Evolutionary conservation across 2,329 filamentous ascomycete species (phyloP).

Genomic region (Sporothrix inflata): DNA sequence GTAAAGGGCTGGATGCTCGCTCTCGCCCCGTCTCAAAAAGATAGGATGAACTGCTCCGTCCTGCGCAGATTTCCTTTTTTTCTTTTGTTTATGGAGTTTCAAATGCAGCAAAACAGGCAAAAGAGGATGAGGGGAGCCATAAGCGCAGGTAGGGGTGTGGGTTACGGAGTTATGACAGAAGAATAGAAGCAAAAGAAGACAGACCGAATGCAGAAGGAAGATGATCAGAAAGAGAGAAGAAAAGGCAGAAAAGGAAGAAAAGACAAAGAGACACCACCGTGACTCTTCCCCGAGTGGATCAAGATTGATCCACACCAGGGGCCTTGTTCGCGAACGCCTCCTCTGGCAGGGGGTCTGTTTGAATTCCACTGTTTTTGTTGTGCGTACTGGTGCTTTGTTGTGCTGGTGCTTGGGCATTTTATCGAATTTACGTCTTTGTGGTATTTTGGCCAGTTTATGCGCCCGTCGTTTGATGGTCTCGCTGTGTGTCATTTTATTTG

Average conservation of each 20-base stretch:
- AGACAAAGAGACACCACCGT: neutral
- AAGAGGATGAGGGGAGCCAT: neutral
- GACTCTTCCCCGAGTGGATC: neutral
- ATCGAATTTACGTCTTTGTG: neutral
- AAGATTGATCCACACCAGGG: constrained; percentile 24
- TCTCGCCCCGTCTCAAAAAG: neutral
- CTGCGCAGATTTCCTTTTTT: neutral
- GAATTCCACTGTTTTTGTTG: constrained; percentile 3
- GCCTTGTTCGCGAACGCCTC: constrained; percentile 1
- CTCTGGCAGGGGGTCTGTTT: constrained; percentile 10
- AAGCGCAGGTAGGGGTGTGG: neutral
- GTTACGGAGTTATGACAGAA: neutral
- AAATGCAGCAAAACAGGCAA: constrained; percentile 22
- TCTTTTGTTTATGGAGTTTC: constrained; percentile 19
- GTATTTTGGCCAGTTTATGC: neutral
- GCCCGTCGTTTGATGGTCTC: constrained; percentile 4
- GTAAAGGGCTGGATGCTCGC: neutral
- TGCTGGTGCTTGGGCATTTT: neutral
- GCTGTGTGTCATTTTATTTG: constrained; percentile 1
- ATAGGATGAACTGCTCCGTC: neutral
- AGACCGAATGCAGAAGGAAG: neutral
- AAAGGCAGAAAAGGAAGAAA: neutral
- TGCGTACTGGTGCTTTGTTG: too few relatives aligned
- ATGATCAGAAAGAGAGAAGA: neutral
- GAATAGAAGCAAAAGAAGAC: neutral